Conservation (phyloP, 768 basidiomycete species). For the Flagelloscypha sp. region DNA sequence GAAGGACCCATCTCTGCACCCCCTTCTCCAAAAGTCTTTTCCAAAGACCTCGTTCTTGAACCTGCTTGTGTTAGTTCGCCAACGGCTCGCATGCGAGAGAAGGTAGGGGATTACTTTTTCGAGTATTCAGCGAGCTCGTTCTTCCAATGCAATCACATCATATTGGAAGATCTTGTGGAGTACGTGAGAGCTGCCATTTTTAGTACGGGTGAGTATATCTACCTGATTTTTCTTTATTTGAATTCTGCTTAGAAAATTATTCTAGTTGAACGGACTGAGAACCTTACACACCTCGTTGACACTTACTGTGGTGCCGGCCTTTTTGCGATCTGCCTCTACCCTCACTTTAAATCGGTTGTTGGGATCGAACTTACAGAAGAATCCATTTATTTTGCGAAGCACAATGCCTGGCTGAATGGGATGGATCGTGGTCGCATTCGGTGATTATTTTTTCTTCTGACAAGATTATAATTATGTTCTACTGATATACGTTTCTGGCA, state of each 20-base stretch:
- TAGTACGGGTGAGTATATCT: slow-evolving; percentile 19
- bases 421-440: too few relatives aligned
- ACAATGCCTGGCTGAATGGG: slow-evolving; percentile 57
- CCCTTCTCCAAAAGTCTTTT: slow-evolving; percentile 80
- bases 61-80: too few relatives aligned
- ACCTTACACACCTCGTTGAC: slow-evolving; percentile 84
- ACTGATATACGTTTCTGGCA: too few relatives aligned
- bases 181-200: slow-evolving; percentile 77
- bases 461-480: slow-evolving; percentile 50
- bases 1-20: slow-evolving; percentile 52
- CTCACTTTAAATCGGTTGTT: slow-evolving; percentile 63
- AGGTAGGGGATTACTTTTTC: slow-evolving; percentile 73
- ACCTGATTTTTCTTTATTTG: too few relatives aligned
- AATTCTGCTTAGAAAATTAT: too few relatives aligned
- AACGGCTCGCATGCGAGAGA: slow-evolving; percentile 74
- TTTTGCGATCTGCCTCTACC: slow-evolving; percentile 78
- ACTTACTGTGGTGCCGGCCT: slow-evolving; percentile 89
- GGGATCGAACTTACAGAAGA: slow-evolving; percentile 82
- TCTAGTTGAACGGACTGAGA: slow-evolving; percentile 13
- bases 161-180: slow-evolving; percentile 73
- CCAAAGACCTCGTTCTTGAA: too few relatives aligned
- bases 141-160: slow-evolving; percentile 98
- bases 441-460: slow-evolving; percentile 42
- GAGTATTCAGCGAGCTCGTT: slow-evolving; percentile 84
- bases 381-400: slow-evolving; percentile 59